Evolutionary conservation across 257 asterid species (phyloP).

Genomic region (Sherardia arvensis): DNA sequence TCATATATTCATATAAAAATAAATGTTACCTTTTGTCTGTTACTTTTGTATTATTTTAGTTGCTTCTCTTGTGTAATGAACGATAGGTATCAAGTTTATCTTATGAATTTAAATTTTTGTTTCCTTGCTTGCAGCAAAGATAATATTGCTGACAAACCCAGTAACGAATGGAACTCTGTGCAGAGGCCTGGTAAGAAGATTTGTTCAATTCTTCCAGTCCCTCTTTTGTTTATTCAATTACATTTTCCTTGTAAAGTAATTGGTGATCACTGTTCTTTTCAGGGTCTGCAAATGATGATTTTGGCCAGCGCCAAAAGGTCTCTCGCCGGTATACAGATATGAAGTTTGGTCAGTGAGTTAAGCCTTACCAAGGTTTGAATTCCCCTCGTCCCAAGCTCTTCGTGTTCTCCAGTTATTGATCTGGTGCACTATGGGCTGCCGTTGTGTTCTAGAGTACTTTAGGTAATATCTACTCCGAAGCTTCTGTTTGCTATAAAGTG

Average conservation of each 20-base stretch:
- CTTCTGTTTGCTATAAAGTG: too few species aligned
- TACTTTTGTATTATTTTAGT: background rate
- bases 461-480: conserved; percentile 32
- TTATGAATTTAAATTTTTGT: background rate
- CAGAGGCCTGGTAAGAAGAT: conserved; percentile 66
- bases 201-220: background rate
- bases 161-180: conserved; percentile 52
- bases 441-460: conserved; percentile 45
- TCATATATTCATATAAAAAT: background rate
- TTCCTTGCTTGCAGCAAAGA: conserved; percentile 62
- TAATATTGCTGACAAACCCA: conserved; percentile 34
- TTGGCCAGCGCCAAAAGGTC: conserved; percentile 80
- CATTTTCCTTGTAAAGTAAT: too few species aligned
- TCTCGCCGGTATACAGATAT: conserved; percentile 94
- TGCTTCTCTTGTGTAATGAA: background rate
- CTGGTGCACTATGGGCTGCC: conserved; percentile 77
- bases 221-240: background rate
- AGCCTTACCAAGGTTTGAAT: background rate
- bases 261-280: conserved; percentile 1
- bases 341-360: conserved; percentile 76
- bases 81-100: background rate
- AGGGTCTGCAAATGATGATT: conserved; percentile 63
- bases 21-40: background rate
- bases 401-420: conserved; percentile 46
- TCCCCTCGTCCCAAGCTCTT: conserved; percentile 49